Evolutionary conservation across 2,329 filamentous ascomycete species (phyloP).

Genomic region (Colletotrichum tamarilloi): DNA sequence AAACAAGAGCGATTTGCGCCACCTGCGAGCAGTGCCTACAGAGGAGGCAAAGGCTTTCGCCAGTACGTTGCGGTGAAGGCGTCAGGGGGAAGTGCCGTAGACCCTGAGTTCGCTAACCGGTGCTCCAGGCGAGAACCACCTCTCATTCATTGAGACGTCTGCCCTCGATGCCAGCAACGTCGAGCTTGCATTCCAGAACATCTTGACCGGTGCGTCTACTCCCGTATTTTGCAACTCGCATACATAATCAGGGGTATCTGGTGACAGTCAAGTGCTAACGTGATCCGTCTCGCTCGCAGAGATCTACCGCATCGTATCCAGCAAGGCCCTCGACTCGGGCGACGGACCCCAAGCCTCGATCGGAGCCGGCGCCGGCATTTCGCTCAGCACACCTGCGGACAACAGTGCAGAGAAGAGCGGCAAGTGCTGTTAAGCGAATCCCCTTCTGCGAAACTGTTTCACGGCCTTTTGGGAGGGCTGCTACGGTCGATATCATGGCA

Average conservation of each 20-base stretch:
- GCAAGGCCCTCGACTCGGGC: constrained; percentile 93
- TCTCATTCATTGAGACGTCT: constrained; percentile 99
- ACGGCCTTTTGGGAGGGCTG: constrained; percentile 31
- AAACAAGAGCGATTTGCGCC: constrained; percentile 99
- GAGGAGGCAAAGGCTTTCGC: constrained; percentile 99
- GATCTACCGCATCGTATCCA: constrained; percentile 99
- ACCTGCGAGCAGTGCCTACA: constrained; percentile 94
- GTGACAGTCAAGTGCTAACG: not conserved
- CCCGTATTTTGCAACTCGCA: not conserved
- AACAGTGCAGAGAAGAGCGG: constrained; percentile 79
- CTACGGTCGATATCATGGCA: constrained; percentile 42
- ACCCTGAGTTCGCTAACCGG: constrained; percentile 19
- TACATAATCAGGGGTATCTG: constrained; percentile 16
- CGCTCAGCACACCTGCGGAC: constrained; percentile 87
- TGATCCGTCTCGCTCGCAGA: constrained; percentile 63
- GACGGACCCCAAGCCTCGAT: constrained; percentile 85
- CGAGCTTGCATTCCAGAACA: constrained; percentile 99
- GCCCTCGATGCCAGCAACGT: constrained; percentile 99
- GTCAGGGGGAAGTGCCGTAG: not conserved
- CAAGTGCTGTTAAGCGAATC: constrained; percentile 77
- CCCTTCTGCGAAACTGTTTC: constrained; percentile 28
- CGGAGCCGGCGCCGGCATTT: constrained; percentile 83
- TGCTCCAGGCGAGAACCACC: constrained; percentile 87
- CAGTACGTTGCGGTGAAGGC: constrained; percentile 66
- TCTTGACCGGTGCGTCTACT: constrained; percentile 85